Conservation (phyloP, 352 stramenopile species). For the Elongisporangium undulatum region DNA sequence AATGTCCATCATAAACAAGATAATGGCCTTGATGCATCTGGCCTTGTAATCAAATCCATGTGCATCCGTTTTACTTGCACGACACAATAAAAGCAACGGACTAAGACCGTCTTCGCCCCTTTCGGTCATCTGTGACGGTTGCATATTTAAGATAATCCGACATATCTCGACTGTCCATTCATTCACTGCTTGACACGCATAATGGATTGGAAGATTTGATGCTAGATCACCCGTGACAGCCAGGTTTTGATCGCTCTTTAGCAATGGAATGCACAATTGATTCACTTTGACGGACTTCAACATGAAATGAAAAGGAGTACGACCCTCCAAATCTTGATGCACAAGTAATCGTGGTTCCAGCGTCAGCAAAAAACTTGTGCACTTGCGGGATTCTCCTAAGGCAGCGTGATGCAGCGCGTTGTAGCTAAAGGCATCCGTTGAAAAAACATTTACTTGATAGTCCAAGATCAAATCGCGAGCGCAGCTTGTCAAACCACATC, state of each 20-base stretch:
- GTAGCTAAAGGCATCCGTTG: slow-evolving; percentile 34
- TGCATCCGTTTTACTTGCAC: background rate
- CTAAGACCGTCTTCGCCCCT: slow-evolving; percentile 28
- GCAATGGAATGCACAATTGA: slow-evolving; percentile 31
- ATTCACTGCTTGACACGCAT: slow-evolving; percentile 51
- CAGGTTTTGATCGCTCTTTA: slow-evolving; percentile 26
- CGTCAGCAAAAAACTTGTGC: slow-evolving; percentile 35
- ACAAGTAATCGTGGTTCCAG: slow-evolving; percentile 33
- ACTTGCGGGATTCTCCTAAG: slow-evolving; percentile 24
- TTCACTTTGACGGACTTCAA: slow-evolving; percentile 43
- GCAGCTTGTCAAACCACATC: slow-evolving; percentile 28
- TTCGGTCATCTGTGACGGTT: slow-evolving; percentile 31
- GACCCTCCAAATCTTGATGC: slow-evolving; percentile 46
- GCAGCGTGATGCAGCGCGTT: slow-evolving; percentile 58
- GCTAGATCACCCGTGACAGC: slow-evolving; percentile 39
- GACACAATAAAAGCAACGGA: slow-evolving; percentile 49
- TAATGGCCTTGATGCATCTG: slow-evolving; percentile 19
- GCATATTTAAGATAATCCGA: slow-evolving; percentile 31
- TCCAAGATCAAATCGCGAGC: slow-evolving; percentile 39
- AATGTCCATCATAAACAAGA: slow-evolving; percentile 49
- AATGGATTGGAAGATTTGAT: slow-evolving; percentile 54
- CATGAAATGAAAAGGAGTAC: slow-evolving; percentile 56
- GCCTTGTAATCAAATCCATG: background rate
- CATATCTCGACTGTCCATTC: slow-evolving; percentile 37
- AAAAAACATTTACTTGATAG: slow-evolving; percentile 40